phyloP scores from a whole-genome alignment of 805 yeast species.

The Torulaspora quercuum region DNA sequence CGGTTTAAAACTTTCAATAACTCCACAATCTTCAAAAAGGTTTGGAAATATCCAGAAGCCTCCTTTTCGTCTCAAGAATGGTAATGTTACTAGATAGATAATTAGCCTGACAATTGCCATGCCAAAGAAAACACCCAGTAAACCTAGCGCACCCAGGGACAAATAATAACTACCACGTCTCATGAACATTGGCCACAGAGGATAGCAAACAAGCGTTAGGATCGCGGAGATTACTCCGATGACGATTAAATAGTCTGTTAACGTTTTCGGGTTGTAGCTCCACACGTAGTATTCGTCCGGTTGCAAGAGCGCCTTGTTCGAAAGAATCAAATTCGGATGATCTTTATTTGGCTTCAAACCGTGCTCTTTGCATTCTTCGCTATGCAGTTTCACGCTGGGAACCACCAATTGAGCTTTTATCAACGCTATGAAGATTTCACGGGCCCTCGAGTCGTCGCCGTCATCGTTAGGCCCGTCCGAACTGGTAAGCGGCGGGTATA shows the following conservation, averaged over 20 bases:
- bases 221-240: constrained; percentile 53
- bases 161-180: constrained; percentile 87
- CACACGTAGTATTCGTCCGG: constrained; percentile 78
- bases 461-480: constrained; percentile 19
- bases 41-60: constrained; percentile 98
- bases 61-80: constrained; percentile 42
- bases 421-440: constrained; percentile 58
- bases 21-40: constrained; percentile 91
- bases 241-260: constrained; percentile 42
- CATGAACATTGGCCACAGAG: constrained; percentile 92
- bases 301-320: constrained; percentile 54
- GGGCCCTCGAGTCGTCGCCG: constrained; percentile 51
- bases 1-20: constrained; percentile 87
- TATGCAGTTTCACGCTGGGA: constrained; percentile 72
- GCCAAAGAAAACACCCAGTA: constrained; percentile 70
- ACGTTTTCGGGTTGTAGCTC: constrained; percentile 67
- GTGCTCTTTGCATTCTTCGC: constrained; percentile 58
- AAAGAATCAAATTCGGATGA: constrained; percentile 56
- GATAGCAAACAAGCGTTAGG: constrained; percentile 72
- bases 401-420: constrained; percentile 71
- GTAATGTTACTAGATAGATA: constrained; percentile 46
- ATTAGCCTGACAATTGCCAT: constrained; percentile 77
- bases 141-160: constrained; percentile 69
- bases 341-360: constrained; percentile 61
- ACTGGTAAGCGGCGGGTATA: constrained; percentile 45